Conservation (phyloP, 2,329 filamentous ascomycete genomes). For the Macrophomina tecta region DNA sequence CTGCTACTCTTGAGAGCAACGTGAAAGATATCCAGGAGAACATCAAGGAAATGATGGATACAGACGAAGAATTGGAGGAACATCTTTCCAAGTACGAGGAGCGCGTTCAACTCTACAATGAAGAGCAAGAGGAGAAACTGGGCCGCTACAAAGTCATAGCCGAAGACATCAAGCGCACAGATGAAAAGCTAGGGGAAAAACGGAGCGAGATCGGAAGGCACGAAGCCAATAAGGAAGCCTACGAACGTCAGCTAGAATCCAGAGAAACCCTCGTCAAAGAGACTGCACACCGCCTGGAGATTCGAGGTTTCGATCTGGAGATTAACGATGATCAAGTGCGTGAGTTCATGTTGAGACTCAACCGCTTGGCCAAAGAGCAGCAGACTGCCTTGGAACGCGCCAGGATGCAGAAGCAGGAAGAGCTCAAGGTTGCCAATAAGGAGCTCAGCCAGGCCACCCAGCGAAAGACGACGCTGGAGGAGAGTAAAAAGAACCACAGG, state of each 20-base stretch:
- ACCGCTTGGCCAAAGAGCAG: slow-evolving; percentile 78
- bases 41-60: slow-evolving; percentile 77
- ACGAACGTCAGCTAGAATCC: slow-evolving; percentile 77
- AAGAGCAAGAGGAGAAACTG: slow-evolving; percentile 68
- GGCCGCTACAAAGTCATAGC: slow-evolving; percentile 70
- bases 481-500: slow-evolving; percentile 75
- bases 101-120: slow-evolving; percentile 68
- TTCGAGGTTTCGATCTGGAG: slow-evolving; percentile 79
- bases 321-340: slow-evolving; percentile 75
- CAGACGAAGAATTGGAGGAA: slow-evolving; percentile 75
- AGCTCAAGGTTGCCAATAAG: slow-evolving; percentile 74
- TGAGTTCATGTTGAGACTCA: slow-evolving; percentile 78
- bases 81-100: slow-evolving; percentile 80
- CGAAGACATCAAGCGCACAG: slow-evolving; percentile 52
- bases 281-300: slow-evolving; percentile 75
- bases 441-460: slow-evolving; percentile 76
- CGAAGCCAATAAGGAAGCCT: slow-evolving; percentile 84
- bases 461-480: slow-evolving; percentile 72
- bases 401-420: slow-evolving; percentile 74
- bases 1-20: slow-evolving; percentile 71
- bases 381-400: slow-evolving; percentile 77
- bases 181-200: slow-evolving; percentile 53
- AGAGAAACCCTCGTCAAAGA: slow-evolving; percentile 79
- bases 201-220: slow-evolving; percentile 74
- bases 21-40: slow-evolving; percentile 73